Evolutionary conservation across 495 filamentous ascomycete genomes (phyloP).

Genomic region (Aspergillus carlsbadensis): DNA sequence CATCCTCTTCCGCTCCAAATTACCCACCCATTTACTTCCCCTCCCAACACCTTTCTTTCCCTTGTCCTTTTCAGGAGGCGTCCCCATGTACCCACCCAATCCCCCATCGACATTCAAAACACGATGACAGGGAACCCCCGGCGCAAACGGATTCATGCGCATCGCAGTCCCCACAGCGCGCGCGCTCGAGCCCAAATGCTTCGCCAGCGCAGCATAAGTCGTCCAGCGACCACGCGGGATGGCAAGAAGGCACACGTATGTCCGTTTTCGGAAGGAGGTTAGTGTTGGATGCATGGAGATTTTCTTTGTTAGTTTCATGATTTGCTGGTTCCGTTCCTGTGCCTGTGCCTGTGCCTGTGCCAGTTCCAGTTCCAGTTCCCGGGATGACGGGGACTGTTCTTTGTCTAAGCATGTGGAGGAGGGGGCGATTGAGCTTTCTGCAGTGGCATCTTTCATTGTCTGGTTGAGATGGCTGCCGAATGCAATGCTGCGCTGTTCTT

Average conservation of each 20-base stretch:
- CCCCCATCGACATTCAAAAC: slow-evolving; percentile 31
- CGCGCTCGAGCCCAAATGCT: slow-evolving; percentile 65
- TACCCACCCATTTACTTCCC: slow-evolving; percentile 1
- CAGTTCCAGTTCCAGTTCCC: too few species aligned
- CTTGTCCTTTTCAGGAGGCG: slow-evolving; percentile 9
- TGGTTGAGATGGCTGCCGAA: neutral
- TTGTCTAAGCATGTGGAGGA: slow-evolving; percentile 28
- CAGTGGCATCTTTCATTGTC: neutral
- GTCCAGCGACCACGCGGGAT: slow-evolving; percentile 70
- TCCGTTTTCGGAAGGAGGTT: slow-evolving; percentile 56
- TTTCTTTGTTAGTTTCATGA: slow-evolving; percentile 22
- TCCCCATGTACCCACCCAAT: slow-evolving; percentile 24
- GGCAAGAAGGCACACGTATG: slow-evolving; percentile 66
- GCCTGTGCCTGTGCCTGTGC: neutral
- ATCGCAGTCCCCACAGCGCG: slow-evolving; percentile 79
- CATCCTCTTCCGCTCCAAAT: slow-evolving; percentile 22
- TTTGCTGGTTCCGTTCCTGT: slow-evolving; percentile 22
- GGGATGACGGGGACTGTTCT: too few species aligned
- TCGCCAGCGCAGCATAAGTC: slow-evolving; percentile 70
- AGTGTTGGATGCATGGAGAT: slow-evolving; percentile 42
- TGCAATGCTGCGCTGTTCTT: too few species aligned
- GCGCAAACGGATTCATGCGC: slow-evolving; percentile 68
- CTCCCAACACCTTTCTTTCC: slow-evolving; percentile 11
- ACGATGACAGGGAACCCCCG: slow-evolving; percentile 54
- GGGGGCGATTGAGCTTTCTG: slow-evolving; percentile 7